A percentile compares a stretch with the other conserved stretches of the same genome.
Evolutionary conservation across 2,329 filamentous ascomycete genomes (phyloP).

Genomic region (Lasiodiplodia sp.): DNA sequence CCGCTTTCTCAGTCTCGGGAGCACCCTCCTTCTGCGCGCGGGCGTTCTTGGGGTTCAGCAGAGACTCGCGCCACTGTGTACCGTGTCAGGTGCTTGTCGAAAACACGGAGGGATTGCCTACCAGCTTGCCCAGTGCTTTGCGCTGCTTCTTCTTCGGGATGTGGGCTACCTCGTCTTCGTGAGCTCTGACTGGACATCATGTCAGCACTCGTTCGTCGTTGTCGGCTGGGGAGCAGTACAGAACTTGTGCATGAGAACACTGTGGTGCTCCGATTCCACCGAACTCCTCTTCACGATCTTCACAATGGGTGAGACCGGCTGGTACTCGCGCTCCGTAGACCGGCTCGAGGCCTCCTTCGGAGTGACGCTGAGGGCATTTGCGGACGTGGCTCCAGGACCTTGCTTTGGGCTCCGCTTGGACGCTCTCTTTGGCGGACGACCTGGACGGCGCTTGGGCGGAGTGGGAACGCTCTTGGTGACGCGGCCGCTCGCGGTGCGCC

Average conservation of each 20-base stretch:
- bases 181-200: neutral
- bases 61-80: slow-evolving; percentile 14
- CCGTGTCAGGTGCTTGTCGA: neutral
- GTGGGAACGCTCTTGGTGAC: neutral
- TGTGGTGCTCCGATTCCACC: neutral
- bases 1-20: neutral
- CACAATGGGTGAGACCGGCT: neutral
- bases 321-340: slow-evolving; percentile 1
- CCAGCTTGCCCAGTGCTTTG: slow-evolving; percentile 20
- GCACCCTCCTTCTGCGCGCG: slow-evolving; percentile 6
- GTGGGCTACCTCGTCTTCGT: slow-evolving; percentile 9
- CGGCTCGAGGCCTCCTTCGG: neutral
- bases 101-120: neutral
- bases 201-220: neutral
- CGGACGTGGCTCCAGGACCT: neutral
- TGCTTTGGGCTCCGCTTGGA: slow-evolving; percentile 2
- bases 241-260: slow-evolving; percentile 7
- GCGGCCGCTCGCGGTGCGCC: slow-evolving; percentile 7
- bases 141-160: slow-evolving; percentile 12
- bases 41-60: slow-evolving; percentile 15
- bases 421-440: slow-evolving; percentile 1
- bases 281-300: slow-evolving; percentile 1
- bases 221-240: neutral
- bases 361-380: neutral
- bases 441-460: slow-evolving; percentile 3